Evolutionary conservation across 805 yeast genomes (phyloP).

Genomic region (Nakazawaea holstii): DNA sequence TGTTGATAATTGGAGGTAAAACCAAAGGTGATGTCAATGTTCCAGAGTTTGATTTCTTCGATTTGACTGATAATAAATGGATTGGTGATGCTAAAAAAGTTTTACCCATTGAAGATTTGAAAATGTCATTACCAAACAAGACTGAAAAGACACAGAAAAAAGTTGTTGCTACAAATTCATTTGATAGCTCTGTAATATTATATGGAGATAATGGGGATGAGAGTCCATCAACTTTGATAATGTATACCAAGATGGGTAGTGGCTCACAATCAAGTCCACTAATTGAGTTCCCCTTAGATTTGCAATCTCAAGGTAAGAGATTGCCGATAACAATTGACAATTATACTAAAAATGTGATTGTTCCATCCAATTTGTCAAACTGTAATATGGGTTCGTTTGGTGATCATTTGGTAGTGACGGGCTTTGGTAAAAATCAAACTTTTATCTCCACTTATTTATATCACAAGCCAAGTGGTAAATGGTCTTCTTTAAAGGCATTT

Average conservation of each 20-base stretch:
- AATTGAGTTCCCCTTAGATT: constrained; percentile 16
- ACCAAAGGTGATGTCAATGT: constrained; percentile 28
- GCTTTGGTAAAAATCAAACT: constrained; percentile 43
- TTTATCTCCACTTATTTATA: constrained; percentile 40
- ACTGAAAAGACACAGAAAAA: constrained; percentile 14
- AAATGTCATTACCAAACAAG: constrained; percentile 9
- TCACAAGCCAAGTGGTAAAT: constrained; percentile 50
- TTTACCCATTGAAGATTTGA: constrained; percentile 16
- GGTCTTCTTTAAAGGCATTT: constrained; percentile 58
- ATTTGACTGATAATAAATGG: constrained; percentile 32
- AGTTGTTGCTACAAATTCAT: constrained; percentile 16
- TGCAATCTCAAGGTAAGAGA: constrained; percentile 10
- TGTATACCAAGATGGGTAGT: neutral
- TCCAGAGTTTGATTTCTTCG: constrained; percentile 35
- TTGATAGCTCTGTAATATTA: constrained; percentile 6
- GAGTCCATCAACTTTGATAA: constrained; percentile 2
- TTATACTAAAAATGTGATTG: constrained; percentile 10
- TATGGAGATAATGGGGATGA: constrained; percentile 1
- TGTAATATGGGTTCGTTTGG: constrained; percentile 67
- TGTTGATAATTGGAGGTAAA: constrained; percentile 51
- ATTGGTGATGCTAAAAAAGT: constrained; percentile 16
- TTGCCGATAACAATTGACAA: constrained; percentile 13
- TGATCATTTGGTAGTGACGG: constrained; percentile 56
- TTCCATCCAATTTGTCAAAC: constrained; percentile 41
- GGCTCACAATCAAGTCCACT: constrained; percentile 18